A percentile compares a stretch with the other conserved stretches of the same genome.
Conservation (phyloP, 768 basidiomycete species). For the Tulasnella sp. region DNA sequence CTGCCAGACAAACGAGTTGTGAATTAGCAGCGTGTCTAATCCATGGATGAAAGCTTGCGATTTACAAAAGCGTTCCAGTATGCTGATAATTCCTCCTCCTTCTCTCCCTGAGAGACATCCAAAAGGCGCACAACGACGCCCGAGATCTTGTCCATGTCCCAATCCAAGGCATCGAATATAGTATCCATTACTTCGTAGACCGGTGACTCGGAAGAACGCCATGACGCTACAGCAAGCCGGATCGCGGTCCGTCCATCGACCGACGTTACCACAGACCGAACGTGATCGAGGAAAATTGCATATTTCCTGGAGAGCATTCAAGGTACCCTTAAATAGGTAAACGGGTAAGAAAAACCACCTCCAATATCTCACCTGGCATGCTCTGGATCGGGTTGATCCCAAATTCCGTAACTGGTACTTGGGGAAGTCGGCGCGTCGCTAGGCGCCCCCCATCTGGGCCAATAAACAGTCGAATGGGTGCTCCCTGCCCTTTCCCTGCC, state of each 20-base stretch:
- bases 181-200: conserved; percentile 82
- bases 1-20: conserved; percentile 40
- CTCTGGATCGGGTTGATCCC: conserved; percentile 41
- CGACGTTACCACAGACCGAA: conserved; percentile 48
- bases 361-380: conserved; percentile 40
- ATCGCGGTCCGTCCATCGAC: conserved; percentile 48
- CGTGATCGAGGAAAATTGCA: conserved; percentile 48
- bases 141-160: conserved; percentile 59
- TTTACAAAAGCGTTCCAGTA: conserved; percentile 77
- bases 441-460: background rate
- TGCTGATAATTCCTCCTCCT: conserved; percentile 59
- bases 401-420: background rate
- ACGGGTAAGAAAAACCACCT: too few relatives aligned
- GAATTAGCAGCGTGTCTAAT: background rate
- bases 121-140: conserved; percentile 63
- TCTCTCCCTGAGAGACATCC: conserved; percentile 73
- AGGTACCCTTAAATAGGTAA: background rate
- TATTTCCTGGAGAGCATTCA: conserved; percentile 42
- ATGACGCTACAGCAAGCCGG: conserved; percentile 69
- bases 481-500: too few relatives aligned
- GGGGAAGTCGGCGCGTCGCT: conserved; percentile 5
- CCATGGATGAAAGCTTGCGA: background rate
- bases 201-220: conserved; percentile 60
- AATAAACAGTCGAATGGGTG: background rate
- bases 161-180: conserved; percentile 68